Base-by-base conservation (phyloP, 257 asterid genomes). In the Rauvolfia tetraphylla region DNA sequence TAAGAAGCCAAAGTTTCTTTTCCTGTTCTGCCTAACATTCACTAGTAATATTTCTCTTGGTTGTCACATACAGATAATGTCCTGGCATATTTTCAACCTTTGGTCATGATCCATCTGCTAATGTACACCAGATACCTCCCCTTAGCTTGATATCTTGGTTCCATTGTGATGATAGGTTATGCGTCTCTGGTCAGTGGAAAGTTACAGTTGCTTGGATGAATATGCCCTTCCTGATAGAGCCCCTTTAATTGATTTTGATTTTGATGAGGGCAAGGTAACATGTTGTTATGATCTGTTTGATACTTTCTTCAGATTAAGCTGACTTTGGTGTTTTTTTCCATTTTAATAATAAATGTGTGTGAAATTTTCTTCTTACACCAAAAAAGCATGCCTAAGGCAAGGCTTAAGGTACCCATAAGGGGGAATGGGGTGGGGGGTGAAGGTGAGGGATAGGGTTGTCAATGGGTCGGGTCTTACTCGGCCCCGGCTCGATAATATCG, bases 171-270 rank as follows among this genome's bases (percentile, higher is more conserved):
- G 78, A 76, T 84, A 94, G 98, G 88, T 86, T 84, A 88, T 95
- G 96, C 97, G 97, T 75, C 96, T 95, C 44, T 95, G 99, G 99
- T 95, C 99, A 5, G 97, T 92, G 61, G 99, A 95, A 87, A 95
- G 90, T 81, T 84, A 89, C 87, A 92, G 82, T 77, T 82, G 87
- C 77, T 83, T 95, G 90, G 99, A 92, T 72, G 96, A 91, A 84
- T 95, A 83, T 80, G 54, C 38, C 78, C 86, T 92, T 75, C 97
- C 95, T 46, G 95, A 92, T 83, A 91, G 79, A 84, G 89, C 97
- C 77, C 98, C 98, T 48, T 82, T 95, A 67, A 83, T 92, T 79
- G 98, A 95, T 85, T 95, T 88, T 83, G 97, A 95, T 83, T 95
- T 90, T 76, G 99, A 95, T 57, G 99, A 92, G 86, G 88, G 92